Percentiles rank a stretch among this genome's conserved stretches.
Evolutionary conservation across 106 monocot species (phyloP).

Genomic region (Narthecium ossifragum): DNA sequence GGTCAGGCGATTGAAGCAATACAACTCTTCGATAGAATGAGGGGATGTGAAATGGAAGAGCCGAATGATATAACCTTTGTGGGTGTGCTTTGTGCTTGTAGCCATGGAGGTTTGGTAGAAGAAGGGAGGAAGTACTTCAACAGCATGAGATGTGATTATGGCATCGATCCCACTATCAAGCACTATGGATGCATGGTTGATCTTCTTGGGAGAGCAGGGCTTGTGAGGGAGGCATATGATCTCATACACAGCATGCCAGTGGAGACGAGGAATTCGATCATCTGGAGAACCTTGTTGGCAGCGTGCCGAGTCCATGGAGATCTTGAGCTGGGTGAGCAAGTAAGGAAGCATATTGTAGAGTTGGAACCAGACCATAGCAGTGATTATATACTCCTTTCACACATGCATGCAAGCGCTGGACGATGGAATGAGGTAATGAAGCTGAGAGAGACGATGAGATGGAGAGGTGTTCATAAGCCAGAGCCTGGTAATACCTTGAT

Average conservation of each 20-base stretch:
- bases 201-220: conserved; percentile 23
- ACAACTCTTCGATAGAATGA: conserved; percentile 21
- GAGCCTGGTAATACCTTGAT: neutral
- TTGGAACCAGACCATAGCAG: conserved; percentile 16
- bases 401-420: conserved; percentile 21
- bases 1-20: conserved; percentile 28
- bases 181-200: conserved; percentile 49
- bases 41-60: neutral
- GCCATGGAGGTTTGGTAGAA: conserved; percentile 32
- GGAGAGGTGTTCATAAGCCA: neutral
- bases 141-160: conserved; percentile 17
- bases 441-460: conserved; percentile 18
- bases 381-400: conserved; percentile 32
- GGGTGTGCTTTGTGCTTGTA: conserved; percentile 37
- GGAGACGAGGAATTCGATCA: conserved; percentile 21
- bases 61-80: conserved; percentile 35
- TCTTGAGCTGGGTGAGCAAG: conserved; percentile 15
- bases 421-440: conserved; percentile 21
- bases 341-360: conserved; percentile 13
- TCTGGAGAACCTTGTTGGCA: conserved; percentile 37
- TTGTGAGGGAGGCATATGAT: conserved; percentile 19
- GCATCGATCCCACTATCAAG: conserved; percentile 23
- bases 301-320: conserved; percentile 28
- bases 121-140: conserved; percentile 24
- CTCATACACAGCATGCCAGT: conserved; percentile 27